Base-by-base conservation (phyloP, 164 flowering plant species). In the Houttuynia cordata region DNA sequence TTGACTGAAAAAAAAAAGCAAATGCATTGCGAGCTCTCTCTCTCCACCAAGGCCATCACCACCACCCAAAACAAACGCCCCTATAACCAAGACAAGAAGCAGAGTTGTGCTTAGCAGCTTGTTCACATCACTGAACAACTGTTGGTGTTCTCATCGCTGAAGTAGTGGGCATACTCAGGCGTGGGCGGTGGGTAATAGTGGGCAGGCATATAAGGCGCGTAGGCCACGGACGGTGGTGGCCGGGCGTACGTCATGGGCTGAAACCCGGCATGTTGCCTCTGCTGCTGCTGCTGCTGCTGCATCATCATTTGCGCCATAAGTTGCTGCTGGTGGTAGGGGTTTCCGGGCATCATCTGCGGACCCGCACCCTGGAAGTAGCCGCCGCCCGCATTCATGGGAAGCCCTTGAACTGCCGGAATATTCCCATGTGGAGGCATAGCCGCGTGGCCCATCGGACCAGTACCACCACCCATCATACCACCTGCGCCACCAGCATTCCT, bases 201-300 rank as follows among this genome's bases (percentile, higher is more conserved):
- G 4, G 76, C 79, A 0, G 88, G 79, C 79, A 79, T 65, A 76
- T 40, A 12, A 74, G 76, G 81, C 78, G 78, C 65, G 78, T 83
- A 87, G 52, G 78, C 83, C 19, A 80, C 78, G 0, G 92, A 86
- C 7, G 96, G 87, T 1, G 92, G 93, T 0, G 87, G 94, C 59
- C 89, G 69, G 0, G 86, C 86, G 57, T 88, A 88, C 90, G 85
- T 85, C 97, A 93, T 87, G 0, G 87, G 95, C 57, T 88, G 95
- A 63, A 81, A 88, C 75, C 81, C 80, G 12, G 87, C 95, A 55
- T 72, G 67, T 10, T 83, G 82, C 1, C 80, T 73, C 56, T 87
- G 91, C 17, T 45, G 49, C 64, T 89, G 98, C 64, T 89, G 98
- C 70, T 84, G 83, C 37, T 30, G 37, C 70, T 83, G 82, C 96